These are phyloP conservation scores for Aechmea fasciata DNA, from an alignment of 176 grass and related monocot species.

Conservation along the genomic window DNA sequence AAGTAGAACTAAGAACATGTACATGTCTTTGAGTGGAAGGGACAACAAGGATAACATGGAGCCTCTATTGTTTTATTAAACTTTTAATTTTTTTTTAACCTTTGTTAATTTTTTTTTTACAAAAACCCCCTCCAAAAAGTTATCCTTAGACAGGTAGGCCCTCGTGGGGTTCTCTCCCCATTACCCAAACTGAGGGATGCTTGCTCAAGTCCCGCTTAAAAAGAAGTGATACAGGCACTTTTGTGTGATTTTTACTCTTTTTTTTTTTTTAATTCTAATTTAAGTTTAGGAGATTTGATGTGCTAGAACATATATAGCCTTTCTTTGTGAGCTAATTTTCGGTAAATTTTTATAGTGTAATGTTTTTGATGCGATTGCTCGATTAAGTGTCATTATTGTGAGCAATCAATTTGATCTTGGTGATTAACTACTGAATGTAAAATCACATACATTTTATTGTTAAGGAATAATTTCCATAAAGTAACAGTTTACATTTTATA, in stretches of 20 bases:
- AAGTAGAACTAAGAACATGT: slow-evolving; percentile 29
- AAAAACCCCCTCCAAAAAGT: slow-evolving; percentile 8
- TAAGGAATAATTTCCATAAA: too few relatives aligned
- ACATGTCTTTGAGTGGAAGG: slow-evolving; percentile 62
- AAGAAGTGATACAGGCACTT: slow-evolving; percentile 17
- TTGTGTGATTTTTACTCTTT: too few relatives aligned
- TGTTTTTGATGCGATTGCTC: too few relatives aligned
- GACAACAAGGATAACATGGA: slow-evolving; percentile 40
- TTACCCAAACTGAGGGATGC: slow-evolving; percentile 18
- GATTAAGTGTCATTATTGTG: too few relatives aligned
- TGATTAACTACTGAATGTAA: too few relatives aligned
- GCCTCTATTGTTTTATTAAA: not conserved
- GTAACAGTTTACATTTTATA: too few relatives aligned
- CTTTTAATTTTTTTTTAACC: slow-evolving; percentile 2
- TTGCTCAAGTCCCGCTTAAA: slow-evolving; percentile 13
- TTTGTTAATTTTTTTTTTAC: not conserved
- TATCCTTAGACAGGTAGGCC: slow-evolving; percentile 23
- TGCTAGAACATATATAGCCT: too few relatives aligned
- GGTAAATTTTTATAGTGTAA: too few relatives aligned
- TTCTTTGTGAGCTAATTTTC: too few relatives aligned
- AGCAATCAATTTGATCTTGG: too few relatives aligned
- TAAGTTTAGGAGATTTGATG: not conserved
- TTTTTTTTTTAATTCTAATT: not conserved
- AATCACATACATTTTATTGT: too few relatives aligned
- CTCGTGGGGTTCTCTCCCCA: slow-evolving; percentile 24